Evolutionary conservation across 345 rosid genomes (phyloP), one percentile per base, ranked within the genome.

Genomic region (Cardamine chenopodiifolia): DNA sequence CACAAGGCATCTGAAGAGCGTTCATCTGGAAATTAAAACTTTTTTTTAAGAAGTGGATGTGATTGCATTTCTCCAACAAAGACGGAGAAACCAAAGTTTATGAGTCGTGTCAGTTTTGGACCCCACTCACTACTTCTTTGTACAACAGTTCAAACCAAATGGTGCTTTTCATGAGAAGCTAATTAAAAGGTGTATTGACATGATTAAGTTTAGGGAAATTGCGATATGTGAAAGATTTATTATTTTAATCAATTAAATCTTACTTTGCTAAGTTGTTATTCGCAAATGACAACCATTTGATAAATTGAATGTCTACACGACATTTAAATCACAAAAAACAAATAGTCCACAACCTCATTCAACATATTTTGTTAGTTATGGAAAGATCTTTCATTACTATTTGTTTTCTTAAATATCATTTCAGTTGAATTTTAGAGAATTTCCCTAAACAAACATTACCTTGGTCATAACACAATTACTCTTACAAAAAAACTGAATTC

Each of bases 71-170:
- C 82, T 84, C 88, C 88, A 81, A 84, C 79, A 86, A 84, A 78
- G 86, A 80, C 88, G 90, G 90, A 86, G 88, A 83, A 80, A 79
- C 64, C 90, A 67, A 83, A 58, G 86, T 61, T 22, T 62, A 39
- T 42, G 68, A 66, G 81, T 71, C 69, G 76, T 78, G 68, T 58
- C 69, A 77, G 79, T 17, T 68, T 42, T 22, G 39, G 74, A 14
- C 70, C 74, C 79, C 79, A 67, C 73, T 28, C 26, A 47, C 62
- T 18, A 29, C 4, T 54, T 54, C 55, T 49, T 49, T 20, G 25
- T 5, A 8, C 28, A 20, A 20, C 45, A 40, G 47, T 42, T 42
- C 47, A 42, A 50, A 49, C 54, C 54, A 49, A 19, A 39, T 39
- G 37, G 37, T 4, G 6, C 44, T 39, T 39, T 37, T 37, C 42